Evolutionary conservation across 2,329 filamentous ascomycete species (phyloP).

Genomic region (Periconia sp.): DNA sequence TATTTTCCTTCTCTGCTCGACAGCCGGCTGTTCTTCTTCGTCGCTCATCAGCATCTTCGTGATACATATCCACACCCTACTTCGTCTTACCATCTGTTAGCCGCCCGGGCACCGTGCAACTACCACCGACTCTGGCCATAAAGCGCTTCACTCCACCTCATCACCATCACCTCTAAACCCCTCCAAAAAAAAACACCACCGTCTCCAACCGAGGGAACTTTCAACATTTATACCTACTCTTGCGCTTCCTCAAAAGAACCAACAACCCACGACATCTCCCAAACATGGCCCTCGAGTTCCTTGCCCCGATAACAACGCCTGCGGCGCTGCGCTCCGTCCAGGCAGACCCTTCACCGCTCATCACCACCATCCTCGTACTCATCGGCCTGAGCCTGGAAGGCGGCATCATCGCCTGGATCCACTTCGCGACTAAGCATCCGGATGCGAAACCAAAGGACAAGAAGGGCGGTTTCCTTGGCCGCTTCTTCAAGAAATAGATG

Average conservation of each 20-base stretch:
- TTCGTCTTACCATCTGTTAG: too few species aligned
- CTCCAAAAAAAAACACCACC: too few species aligned
- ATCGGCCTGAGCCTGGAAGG: conserved; percentile 59
- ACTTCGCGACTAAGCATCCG: conserved; percentile 32
- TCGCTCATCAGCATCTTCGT: not conserved
- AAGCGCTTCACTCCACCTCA: too few species aligned
- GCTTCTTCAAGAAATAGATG: conserved; percentile 17
- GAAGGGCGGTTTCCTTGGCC: conserved; percentile 23
- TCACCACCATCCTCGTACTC: conserved; percentile 80
- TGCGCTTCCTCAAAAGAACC: not conserved
- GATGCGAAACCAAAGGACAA: conserved; percentile 25
- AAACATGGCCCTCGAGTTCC: conserved; percentile 32
- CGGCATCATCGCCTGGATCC: conserved; percentile 28
- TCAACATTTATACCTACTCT: not conserved
- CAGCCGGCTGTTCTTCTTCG: conserved; percentile 10
- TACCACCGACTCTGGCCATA: too few species aligned
- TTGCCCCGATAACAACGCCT: conserved; percentile 35
- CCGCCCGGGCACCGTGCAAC: too few species aligned
- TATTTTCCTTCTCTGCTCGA: not conserved
- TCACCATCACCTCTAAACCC: too few species aligned
- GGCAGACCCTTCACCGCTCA: conserved; percentile 74
- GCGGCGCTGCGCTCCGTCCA: conserved; percentile 35
- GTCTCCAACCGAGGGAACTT: not conserved
- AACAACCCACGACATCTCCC: not conserved
- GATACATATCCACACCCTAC: not conserved